phyloP scores from a whole-genome alignment of 805 yeast genomes.

The Candida golubevii region DNA sequence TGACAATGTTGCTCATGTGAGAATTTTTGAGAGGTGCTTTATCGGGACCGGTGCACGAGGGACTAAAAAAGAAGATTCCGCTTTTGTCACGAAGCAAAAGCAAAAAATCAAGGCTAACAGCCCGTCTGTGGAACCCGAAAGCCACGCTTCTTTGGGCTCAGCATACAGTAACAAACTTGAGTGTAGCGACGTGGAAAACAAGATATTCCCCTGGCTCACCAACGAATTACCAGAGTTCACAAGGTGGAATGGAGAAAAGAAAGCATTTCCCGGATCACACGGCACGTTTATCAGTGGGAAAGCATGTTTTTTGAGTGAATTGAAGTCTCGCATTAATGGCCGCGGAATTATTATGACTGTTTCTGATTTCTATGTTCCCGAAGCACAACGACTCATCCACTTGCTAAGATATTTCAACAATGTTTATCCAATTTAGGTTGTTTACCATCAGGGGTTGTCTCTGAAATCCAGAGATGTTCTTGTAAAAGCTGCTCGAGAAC shows the following conservation, averaged over 20 bases:
- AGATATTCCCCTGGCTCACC: conserved; percentile 3
- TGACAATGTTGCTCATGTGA: no score
- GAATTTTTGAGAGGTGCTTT: no score
- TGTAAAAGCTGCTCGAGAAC: conserved; percentile 9
- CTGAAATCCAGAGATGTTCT: not conserved
- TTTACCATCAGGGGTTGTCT: conserved; percentile 22
- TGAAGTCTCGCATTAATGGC: conserved; percentile 24
- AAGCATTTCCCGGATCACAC: conserved; percentile 5
- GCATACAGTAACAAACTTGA: no score
- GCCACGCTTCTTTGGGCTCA: no score
- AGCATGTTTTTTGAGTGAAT: conserved; percentile 21
- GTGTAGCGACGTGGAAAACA: not conserved
- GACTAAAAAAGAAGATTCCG: no score
- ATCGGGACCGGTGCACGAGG: no score
- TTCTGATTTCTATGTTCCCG: conserved; percentile 24
- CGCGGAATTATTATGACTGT: conserved; percentile 37
- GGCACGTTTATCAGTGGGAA: not conserved
- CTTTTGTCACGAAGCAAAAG: no score
- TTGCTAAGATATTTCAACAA: conserved; percentile 28
- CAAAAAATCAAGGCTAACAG: no score
- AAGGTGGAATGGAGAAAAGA: conserved; percentile 6
- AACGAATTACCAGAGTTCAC: conserved; percentile 6
- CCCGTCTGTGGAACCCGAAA: no score
- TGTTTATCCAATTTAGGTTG: conserved; percentile 39
- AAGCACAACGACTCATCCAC: conserved; percentile 20